Percentiles rank a stretch among this genome's conserved stretches.
Conservation (phyloP, 305 asterid species). For the Rubia tinctorum region DNA sequence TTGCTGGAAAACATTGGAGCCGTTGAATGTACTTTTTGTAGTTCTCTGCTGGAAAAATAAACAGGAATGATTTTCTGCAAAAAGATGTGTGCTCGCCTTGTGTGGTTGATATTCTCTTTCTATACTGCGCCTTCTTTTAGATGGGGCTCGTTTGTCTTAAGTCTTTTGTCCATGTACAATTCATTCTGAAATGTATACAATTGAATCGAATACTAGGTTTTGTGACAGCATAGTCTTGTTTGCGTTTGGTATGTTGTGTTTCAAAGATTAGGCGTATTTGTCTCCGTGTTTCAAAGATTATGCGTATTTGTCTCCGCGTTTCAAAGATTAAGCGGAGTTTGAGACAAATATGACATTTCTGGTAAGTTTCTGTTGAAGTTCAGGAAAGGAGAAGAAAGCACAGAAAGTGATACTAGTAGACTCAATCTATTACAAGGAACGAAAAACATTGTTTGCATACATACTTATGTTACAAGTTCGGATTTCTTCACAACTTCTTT, state of each 20-base stretch:
- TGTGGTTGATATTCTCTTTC: background rate
- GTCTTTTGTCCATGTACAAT: background rate
- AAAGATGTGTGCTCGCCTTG: background rate
- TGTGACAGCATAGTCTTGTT: background rate
- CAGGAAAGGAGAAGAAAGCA: background rate
- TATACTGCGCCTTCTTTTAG: background rate
- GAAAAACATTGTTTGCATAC: background rate
- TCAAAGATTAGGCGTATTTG: background rate
- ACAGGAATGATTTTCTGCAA: background rate
- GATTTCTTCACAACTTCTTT: background rate
- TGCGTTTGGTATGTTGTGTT: background rate
- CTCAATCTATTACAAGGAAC: background rate
- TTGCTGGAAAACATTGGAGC: background rate
- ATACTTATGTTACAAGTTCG: background rate
- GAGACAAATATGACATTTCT: background rate
- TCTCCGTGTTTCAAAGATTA: background rate
- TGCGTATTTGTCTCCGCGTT: too few relatives aligned
- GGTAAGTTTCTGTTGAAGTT: background rate
- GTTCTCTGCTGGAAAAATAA: background rate
- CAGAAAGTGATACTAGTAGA: background rate
- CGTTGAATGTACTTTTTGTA: background rate
- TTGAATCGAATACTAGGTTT: background rate
- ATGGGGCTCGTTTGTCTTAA: background rate
- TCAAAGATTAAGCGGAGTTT: background rate
- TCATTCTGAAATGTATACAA: slow-evolving; percentile 7